These are phyloP conservation scores for Nannochloropsis gaditana DNA, from an alignment of 108 stramenopile genomes.

Conservation along the genomic window DNA sequence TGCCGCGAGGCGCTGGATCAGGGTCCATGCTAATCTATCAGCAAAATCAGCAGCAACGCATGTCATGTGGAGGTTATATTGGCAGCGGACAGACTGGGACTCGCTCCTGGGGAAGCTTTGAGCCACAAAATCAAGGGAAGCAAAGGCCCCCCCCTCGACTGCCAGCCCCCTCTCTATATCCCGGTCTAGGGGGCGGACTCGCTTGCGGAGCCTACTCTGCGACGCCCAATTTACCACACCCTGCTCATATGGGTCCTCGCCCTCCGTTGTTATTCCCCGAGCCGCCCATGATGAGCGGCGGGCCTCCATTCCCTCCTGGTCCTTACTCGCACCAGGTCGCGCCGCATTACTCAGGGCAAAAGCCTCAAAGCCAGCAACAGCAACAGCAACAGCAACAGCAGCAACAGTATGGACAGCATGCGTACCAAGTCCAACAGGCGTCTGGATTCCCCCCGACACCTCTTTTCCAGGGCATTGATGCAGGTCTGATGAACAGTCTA, in stretches of 20 bases:
- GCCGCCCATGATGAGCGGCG: not conserved
- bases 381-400: conserved; percentile 13
- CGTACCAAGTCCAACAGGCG: not conserved
- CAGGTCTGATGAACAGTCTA: conserved; percentile 5
- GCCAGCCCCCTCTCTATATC: not conserved
- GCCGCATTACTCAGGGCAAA: not conserved
- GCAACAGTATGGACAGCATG: not conserved
- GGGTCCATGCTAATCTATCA: not conserved
- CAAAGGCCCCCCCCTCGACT: not conserved
- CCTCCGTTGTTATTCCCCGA: not conserved
- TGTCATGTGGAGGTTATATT: not conserved
- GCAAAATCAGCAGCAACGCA: not conserved
- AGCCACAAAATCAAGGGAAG: not conserved
- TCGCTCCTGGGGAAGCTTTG: conserved; percentile 2
- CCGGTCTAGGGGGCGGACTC: not conserved
- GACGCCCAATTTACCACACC: not conserved
- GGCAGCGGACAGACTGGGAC: not conserved
- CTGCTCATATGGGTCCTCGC: not conserved
- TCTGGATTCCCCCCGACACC: not conserved
- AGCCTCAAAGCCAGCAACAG: not conserved
- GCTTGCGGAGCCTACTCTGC: not conserved
- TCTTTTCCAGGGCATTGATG: not conserved
- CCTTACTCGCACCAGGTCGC: not conserved
- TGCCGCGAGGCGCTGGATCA: not conserved
- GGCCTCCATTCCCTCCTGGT: not conserved